Percentiles rank a stretch among this genome's conserved stretches.
Conservation (phyloP, 495 filamentous ascomycete genomes). For the Xylaria palmicola region DNA sequence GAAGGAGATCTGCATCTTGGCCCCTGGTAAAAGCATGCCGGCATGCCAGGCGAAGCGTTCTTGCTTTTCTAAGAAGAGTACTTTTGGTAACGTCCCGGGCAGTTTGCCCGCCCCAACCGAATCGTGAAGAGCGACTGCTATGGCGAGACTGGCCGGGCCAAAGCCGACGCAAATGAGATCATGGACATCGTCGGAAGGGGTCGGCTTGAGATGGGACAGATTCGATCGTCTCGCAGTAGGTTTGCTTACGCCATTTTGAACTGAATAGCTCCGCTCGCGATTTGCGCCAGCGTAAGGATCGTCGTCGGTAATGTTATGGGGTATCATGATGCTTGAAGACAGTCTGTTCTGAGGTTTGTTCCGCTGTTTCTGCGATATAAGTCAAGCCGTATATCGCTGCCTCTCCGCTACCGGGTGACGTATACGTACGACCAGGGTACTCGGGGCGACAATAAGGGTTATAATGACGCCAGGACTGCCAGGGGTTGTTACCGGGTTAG, state of each 20-base stretch:
- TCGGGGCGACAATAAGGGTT: not conserved
- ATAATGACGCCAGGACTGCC: not conserved
- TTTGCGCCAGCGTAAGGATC: constrained; percentile 24
- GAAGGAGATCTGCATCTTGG: constrained; percentile 97
- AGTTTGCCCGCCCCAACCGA: constrained; percentile 42
- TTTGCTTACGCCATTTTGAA: not conserved
- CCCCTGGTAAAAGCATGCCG: constrained; percentile 90
- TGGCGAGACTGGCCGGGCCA: constrained; percentile 89
- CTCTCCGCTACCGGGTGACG: not conserved
- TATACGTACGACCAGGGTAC: not conserved
- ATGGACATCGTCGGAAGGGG: constrained; percentile 57
- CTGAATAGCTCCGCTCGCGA: constrained; percentile 2
- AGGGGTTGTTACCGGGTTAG: not conserved
- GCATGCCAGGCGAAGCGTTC: constrained; percentile 84
- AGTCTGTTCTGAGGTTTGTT: not conserved
- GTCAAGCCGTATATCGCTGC: not conserved
- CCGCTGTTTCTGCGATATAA: not conserved
- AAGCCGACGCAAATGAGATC: constrained; percentile 92
- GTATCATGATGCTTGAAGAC: constrained; percentile 1
- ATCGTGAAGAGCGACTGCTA: constrained; percentile 87
- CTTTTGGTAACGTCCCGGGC: constrained; percentile 55
- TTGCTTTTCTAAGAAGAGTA: constrained; percentile 86
- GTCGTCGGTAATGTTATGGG: constrained; percentile 6
- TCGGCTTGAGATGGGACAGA: constrained; percentile 35
- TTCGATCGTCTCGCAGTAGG: constrained; percentile 14